phyloP scores from a whole-genome alignment of 495 filamentous ascomycete genomes.

The Staphylotrichum tortipilum region DNA sequence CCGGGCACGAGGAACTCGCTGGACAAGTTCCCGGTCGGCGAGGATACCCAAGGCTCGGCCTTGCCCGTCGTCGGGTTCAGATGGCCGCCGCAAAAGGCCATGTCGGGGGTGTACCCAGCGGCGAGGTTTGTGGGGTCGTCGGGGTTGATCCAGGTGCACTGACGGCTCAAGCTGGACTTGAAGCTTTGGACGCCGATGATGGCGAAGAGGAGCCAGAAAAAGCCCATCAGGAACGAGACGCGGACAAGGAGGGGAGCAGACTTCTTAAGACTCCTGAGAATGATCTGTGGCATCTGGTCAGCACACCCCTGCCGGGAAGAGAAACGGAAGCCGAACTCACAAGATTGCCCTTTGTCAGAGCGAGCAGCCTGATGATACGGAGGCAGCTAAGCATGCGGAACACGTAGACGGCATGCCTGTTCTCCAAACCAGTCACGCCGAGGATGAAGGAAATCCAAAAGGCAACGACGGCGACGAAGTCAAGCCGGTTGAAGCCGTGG shows the following conservation, averaged over 20 bases:
- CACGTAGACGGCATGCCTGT: slow-evolving; percentile 63
- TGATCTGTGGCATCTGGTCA: slow-evolving; percentile 50
- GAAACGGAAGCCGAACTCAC: slow-evolving; percentile 35
- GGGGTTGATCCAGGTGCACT: slow-evolving; percentile 76
- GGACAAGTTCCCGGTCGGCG: slow-evolving; percentile 12
- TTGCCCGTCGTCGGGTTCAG: slow-evolving; percentile 50
- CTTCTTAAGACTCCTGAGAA: slow-evolving; percentile 90
- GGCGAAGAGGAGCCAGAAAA: slow-evolving; percentile 98
- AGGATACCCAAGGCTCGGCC: slow-evolving; percentile 56
- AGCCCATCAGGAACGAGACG: slow-evolving; percentile 90
- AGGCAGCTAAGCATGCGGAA: slow-evolving; percentile 96
- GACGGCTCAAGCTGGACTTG: slow-evolving; percentile 84
- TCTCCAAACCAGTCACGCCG: slow-evolving; percentile 57
- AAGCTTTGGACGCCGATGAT: slow-evolving; percentile 96
- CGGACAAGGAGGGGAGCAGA: slow-evolving; percentile 89
- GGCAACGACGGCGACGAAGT: slow-evolving; percentile 92
- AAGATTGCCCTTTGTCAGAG: slow-evolving; percentile 83
- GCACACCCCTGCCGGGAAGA: not conserved
- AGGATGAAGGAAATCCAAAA: slow-evolving; percentile 87
- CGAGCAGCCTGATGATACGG: slow-evolving; percentile 79
- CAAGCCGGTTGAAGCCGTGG: slow-evolving; percentile 89
- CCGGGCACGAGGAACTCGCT: slow-evolving; percentile 21
- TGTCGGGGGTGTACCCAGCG: slow-evolving; percentile 42
- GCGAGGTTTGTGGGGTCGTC: slow-evolving; percentile 36
- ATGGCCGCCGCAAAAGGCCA: slow-evolving; percentile 84